These are phyloP conservation scores for Xylaria digitata DNA, from an alignment of 2,329 filamentous ascomycete genomes.

Conservation along the genomic window DNA sequence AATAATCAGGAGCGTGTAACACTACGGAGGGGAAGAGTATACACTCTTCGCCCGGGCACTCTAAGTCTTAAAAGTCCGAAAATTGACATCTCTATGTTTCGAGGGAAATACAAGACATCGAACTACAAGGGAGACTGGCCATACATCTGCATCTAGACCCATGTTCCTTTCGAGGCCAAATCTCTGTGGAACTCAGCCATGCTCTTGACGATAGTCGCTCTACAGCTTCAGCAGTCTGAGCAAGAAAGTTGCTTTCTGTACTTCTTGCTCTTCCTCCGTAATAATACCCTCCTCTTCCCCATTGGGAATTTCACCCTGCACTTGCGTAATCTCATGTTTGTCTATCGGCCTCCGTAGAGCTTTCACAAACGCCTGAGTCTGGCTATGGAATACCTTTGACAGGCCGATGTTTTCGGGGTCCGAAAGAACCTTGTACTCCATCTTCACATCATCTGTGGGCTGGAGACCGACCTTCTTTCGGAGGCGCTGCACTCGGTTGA, in stretches of 20 bases:
- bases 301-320: constrained; percentile 67
- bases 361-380: constrained; percentile 78
- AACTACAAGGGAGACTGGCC: constrained; percentile 7
- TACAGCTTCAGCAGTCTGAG: constrained; percentile 80
- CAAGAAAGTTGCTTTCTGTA: constrained; percentile 84
- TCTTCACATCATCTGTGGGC: constrained; percentile 92
- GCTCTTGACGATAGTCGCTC: constrained; percentile 10
- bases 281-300: constrained; percentile 71
- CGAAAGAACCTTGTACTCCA: constrained; percentile 86
- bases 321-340: constrained; percentile 69
- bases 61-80: not conserved
- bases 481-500: constrained; percentile 91
- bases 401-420: constrained; percentile 84
- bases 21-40: not conserved
- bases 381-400: constrained; percentile 74
- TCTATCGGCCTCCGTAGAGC: constrained; percentile 81
- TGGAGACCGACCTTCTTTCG: constrained; percentile 93
- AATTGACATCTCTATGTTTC: not conserved
- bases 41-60: not conserved
- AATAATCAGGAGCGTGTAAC: not conserved
- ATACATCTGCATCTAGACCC: constrained; percentile 10
- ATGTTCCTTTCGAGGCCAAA: constrained; percentile 8
- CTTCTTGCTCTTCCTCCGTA: constrained; percentile 84
- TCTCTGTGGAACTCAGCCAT: constrained; percentile 1
- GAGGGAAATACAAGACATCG: constrained; percentile 22